These are phyloP conservation scores for Inga leiocalycina DNA, from an alignment of 306 rosid genomes.

Conservation along the genomic window DNA sequence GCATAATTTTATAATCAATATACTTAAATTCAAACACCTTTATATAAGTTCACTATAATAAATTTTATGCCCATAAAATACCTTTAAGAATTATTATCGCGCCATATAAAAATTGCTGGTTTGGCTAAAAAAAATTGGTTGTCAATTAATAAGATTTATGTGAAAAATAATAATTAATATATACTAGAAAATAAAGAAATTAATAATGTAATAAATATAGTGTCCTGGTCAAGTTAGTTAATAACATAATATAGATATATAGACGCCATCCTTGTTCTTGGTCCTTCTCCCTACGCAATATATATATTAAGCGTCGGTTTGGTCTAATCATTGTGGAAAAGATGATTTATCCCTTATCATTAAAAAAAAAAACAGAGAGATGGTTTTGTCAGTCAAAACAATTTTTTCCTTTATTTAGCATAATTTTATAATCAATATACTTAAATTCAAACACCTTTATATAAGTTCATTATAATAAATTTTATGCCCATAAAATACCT, in stretches of 20 bases:
- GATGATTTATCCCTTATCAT: too few species aligned
- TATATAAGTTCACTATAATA: too few species aligned
- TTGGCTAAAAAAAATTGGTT: background rate
- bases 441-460: too few species aligned
- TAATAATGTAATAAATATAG: background rate
- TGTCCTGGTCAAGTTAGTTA: slow-evolving; percentile 2
- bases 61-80: too few species aligned
- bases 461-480: too few species aligned
- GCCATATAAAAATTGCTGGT: too few species aligned
- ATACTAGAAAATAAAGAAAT: too few species aligned
- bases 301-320: background rate
- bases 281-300: background rate
- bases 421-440: background rate
- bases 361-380: background rate
- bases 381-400: background rate
- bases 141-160: background rate
- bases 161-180: too few species aligned
- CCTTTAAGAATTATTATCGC: background rate
- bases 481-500: background rate
- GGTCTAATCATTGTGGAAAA: background rate
- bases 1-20: background rate
- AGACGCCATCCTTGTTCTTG: too few species aligned
- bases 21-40: too few species aligned
- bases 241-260: background rate
- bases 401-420: background rate